Evolutionary conservation across 2,329 filamentous ascomycete genomes (phyloP), one percentile per base, ranked within the genome.

Genomic region (Xylariaceae sp.): DNA sequence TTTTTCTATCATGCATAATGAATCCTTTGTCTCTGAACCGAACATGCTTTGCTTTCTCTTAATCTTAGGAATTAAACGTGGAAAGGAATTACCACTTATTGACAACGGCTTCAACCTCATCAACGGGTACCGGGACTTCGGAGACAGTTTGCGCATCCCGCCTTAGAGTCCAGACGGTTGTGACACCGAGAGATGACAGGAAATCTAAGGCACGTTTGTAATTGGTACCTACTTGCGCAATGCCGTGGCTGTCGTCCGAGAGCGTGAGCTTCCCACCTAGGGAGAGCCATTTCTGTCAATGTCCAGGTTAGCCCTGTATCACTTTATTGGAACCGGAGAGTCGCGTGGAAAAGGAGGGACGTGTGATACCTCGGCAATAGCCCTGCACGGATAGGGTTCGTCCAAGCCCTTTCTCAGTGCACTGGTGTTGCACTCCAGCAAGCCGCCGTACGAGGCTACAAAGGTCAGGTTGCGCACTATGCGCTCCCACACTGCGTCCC

Each of bases 211-310:
- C 78, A 28, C 75, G 76, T 31, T 61, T 57, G 65, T 92, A 97
- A 59, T 94, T 90, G 35, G 87, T 81, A n/a, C 81, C 88, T 4
- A 98, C 74, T 59, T 98, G 90, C 2, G 76, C 83, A 42, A 88
- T 75, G 27, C 86, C 86, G 66, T 98, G 92, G 60, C 88, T 95
- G 64, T 98, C 92, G 61, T 98, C 92, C 5, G 87, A 95, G 52
- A 98, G 73, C 37, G 88, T 94, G 63, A 97, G 94, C 44, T 76
- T 77, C 16, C 92, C 89, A 16, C 82, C 82, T 53, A 86, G 71
- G 6, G 64, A 64, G 38, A 88, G 57, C 68, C 88, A 94, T 59
- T 78, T 77, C 83, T 85, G 21, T n/a, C 3, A 11, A 17, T 23
- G 6, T 30, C 16, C 13, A 8, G 13, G 16, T 45, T 11, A 45